These are phyloP conservation scores for Piromyces finnis DNA, from an alignment of 192 early-diverging fungal genomes.

Conservation along the genomic window DNA sequence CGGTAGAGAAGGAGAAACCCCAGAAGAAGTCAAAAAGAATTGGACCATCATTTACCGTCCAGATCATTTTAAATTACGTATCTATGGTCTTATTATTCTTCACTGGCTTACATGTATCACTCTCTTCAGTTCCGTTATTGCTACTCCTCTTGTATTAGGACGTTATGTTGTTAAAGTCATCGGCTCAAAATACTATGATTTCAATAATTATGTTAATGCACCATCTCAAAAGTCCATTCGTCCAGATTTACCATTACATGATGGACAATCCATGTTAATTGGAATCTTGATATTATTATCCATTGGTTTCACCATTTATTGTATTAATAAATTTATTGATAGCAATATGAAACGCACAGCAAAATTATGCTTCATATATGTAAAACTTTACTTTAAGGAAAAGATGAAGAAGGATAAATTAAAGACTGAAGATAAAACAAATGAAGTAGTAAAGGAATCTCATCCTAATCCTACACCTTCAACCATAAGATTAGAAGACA, in stretches of 20 bases:
- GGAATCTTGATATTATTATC: constrained; percentile 35
- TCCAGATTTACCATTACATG: constrained; percentile 42
- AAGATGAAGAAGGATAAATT: background rate
- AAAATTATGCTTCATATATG: background rate
- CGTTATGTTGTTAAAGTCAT: background rate
- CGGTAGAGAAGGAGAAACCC: constrained; percentile 21
- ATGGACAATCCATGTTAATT: constrained; percentile 52
- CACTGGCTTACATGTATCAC: background rate
- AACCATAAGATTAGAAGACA: background rate
- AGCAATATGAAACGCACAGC: background rate
- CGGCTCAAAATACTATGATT: background rate
- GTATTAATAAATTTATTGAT: constrained; percentile 1
- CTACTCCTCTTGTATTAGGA: background rate
- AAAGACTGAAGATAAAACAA: background rate
- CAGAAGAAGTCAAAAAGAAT: constrained; percentile 25
- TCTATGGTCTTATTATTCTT: constrained; percentile 11
- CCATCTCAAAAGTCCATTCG: constrained; percentile 6
- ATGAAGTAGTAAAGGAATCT: background rate
- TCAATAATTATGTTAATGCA: background rate
- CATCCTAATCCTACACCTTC: too few relatives aligned
- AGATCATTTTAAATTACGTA: constrained; percentile 34
- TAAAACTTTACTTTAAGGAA: background rate
- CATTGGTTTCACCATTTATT: background rate
- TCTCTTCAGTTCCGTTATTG: background rate
- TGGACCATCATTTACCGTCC: constrained; percentile 76